Conservation (phyloP, 2,329 filamentous ascomycete genomes). For the Monilinia laxa region DNA sequence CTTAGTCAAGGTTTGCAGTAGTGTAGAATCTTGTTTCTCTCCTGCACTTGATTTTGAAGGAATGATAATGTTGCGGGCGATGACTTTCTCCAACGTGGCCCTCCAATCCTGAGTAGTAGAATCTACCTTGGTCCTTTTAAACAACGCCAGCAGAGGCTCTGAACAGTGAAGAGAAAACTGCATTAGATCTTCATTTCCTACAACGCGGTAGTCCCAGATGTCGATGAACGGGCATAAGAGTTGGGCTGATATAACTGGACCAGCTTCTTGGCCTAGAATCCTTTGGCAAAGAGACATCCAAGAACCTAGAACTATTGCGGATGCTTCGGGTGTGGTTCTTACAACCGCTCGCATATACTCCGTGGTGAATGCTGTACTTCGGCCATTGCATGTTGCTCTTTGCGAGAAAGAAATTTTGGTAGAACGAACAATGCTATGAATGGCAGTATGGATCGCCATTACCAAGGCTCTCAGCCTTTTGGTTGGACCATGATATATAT, state of each 20-base stretch:
- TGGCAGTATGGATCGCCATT: slow-evolving; percentile 31
- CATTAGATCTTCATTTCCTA: slow-evolving; percentile 30
- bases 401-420: slow-evolving; percentile 24
- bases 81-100: slow-evolving; percentile 37
- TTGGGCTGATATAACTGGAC: neutral
- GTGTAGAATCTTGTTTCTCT: slow-evolving; percentile 27
- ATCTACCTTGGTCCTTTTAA: slow-evolving; percentile 28
- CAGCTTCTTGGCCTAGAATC: slow-evolving; percentile 20
- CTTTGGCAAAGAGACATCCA: slow-evolving; percentile 38
- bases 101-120: slow-evolving; percentile 28
- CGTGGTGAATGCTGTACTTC: slow-evolving; percentile 31
- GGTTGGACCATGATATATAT: slow-evolving; percentile 9
- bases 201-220: slow-evolving; percentile 36
- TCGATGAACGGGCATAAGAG: slow-evolving; percentile 38
- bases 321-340: slow-evolving; percentile 36
- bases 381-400: slow-evolving; percentile 18
- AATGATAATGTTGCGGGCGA: slow-evolving; percentile 41
- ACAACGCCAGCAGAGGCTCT: slow-evolving; percentile 35
- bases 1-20: slow-evolving; percentile 35
- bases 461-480: slow-evolving; percentile 26
- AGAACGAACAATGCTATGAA: slow-evolving; percentile 31
- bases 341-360: slow-evolving; percentile 40
- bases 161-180: slow-evolving; percentile 40
- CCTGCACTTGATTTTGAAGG: slow-evolving; percentile 35
- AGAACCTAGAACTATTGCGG: slow-evolving; percentile 37